Conservation (phyloP, 345 rosid species). For the Citrus cavaleriei region DNA sequence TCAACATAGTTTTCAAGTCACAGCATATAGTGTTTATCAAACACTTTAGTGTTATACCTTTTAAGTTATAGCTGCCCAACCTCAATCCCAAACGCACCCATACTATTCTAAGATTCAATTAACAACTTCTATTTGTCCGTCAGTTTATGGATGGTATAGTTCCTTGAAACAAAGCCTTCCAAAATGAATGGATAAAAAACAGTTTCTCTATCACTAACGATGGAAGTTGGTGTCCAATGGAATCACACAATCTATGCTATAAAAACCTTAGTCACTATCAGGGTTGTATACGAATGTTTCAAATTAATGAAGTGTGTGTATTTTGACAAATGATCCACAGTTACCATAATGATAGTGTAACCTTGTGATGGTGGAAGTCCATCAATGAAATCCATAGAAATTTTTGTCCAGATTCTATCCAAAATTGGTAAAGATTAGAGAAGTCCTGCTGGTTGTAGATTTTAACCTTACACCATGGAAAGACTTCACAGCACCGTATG, state of each 20-base stretch:
- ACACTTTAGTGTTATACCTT: too few relatives aligned
- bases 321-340: background rate
- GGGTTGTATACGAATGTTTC: background rate
- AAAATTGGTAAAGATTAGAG: too few relatives aligned
- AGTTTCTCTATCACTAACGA: background rate
- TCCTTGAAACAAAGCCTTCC: background rate
- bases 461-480: too few relatives aligned
- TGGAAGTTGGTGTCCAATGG: background rate
- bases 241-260: background rate
- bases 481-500: background rate
- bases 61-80: too few relatives aligned
- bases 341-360: background rate
- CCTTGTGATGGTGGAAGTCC: background rate
- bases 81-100: too few relatives aligned
- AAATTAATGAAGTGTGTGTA: too few relatives aligned
- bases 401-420: fast-evolving
- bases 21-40: too few relatives aligned
- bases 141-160: background rate
- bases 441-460: background rate
- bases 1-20: too few relatives aligned
- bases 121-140: background rate
- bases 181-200: background rate
- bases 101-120: background rate
- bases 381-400: background rate
- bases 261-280: background rate